A percentile compares a stretch with the other conserved stretches of the same genome.
Evolutionary conservation across 2,329 filamentous ascomycete species (phyloP).

Genomic region (Fusarium anguioides): DNA sequence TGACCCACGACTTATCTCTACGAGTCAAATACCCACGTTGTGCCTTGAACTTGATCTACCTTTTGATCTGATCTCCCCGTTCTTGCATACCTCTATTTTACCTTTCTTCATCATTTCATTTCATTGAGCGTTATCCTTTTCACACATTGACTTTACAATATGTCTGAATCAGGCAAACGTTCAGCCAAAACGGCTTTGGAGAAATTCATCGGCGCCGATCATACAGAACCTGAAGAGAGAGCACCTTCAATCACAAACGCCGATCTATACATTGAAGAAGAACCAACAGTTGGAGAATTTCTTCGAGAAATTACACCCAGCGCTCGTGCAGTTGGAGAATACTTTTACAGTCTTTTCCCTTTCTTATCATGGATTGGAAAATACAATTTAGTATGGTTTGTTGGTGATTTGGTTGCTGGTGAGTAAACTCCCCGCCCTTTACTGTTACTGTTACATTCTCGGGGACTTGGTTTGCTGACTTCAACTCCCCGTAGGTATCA

Average conservation of each 20-base stretch:
- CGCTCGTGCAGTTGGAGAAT: conserved; percentile 45
- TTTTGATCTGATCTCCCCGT: conserved; percentile 31
- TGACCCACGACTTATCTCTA: conserved; percentile 16
- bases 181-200: conserved; percentile 44
- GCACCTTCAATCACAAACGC: conserved; percentile 52
- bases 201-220: conserved; percentile 50
- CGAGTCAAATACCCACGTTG: conserved; percentile 30
- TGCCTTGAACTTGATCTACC: conserved; percentile 18
- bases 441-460: background rate
- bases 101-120: background rate
- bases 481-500: conserved; percentile 48
- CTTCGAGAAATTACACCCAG: conserved; percentile 53
- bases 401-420: conserved; percentile 60
- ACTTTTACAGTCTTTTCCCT: conserved; percentile 59
- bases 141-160: background rate
- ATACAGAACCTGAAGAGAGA: conserved; percentile 48
- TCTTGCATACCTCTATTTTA: conserved; percentile 7
- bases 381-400: conserved; percentile 60
- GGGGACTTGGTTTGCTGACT: conserved; percentile 34
- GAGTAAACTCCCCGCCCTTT: conserved; percentile 32
- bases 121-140: conserved; percentile 10
- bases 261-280: conserved; percentile 54
- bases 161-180: conserved; percentile 35
- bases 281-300: conserved; percentile 57
- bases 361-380: conserved; percentile 63